Evolutionary conservation across 23 red algal species (phyloP).

Genomic region (Gracilariopsis chorda): DNA sequence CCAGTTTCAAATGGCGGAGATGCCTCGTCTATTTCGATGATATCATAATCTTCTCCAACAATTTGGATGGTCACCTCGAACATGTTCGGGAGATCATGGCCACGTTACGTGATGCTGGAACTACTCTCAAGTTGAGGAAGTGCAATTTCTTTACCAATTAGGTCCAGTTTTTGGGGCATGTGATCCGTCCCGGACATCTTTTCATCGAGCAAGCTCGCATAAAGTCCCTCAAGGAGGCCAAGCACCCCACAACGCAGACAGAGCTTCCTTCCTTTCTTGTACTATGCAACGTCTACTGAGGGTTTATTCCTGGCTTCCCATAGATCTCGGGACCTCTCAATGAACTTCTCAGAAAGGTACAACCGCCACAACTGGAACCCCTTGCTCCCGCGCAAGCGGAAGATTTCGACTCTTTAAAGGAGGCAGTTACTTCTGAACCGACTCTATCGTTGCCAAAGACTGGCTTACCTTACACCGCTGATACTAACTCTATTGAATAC

Average conservation of each 20-base stretch:
- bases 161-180: not conserved
- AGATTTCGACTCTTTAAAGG: constrained; percentile 7
- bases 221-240: not conserved
- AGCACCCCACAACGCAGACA: not conserved
- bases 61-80: not conserved
- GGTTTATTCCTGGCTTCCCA: not conserved
- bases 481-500: not conserved
- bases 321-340: not conserved
- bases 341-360: not conserved
- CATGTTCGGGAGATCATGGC: not conserved
- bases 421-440: not conserved
- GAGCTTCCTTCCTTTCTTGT: not conserved
- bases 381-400: not conserved
- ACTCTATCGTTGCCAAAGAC: not conserved
- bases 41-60: not conserved
- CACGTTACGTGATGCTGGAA: not conserved
- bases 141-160: not conserved
- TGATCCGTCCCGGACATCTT: not conserved
- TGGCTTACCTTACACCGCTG: not conserved
- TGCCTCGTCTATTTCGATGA: not conserved
- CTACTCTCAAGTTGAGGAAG: not conserved
- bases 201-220: not conserved
- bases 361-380: not conserved
- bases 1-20: not conserved
- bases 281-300: not conserved